phyloP scores from a whole-genome alignment of 108 stramenopile genomes.

The Nitzschia palea region DNA sequence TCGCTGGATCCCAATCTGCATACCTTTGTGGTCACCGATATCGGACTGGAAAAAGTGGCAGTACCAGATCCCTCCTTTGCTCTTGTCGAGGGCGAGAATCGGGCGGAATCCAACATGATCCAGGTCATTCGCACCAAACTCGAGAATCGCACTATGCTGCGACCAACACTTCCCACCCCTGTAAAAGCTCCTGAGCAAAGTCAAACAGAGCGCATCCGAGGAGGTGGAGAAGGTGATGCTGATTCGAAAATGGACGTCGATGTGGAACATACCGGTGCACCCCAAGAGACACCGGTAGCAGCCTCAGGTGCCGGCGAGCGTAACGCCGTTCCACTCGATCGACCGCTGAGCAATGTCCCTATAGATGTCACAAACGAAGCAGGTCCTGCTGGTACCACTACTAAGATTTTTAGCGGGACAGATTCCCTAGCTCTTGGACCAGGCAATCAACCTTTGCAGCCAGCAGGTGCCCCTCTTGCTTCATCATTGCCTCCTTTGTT shows the following conservation, averaged over 20 bases:
- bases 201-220: slow-evolving; percentile 41
- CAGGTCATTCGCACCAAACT: slow-evolving; percentile 13
- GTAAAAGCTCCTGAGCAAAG: neutral
- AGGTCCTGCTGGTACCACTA: too few species aligned
- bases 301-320: neutral
- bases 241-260: slow-evolving; percentile 5
- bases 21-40: slow-evolving; percentile 32
- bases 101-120: neutral
- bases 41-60: slow-evolving; percentile 15
- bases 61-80: slow-evolving; percentile 2
- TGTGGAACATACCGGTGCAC: slow-evolving; percentile 4
- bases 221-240: slow-evolving; percentile 37
- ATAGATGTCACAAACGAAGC: too few species aligned
- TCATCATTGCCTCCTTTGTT: too few species aligned
- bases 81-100: neutral
- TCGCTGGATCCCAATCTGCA: slow-evolving; percentile 32
- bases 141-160: slow-evolving; percentile 14
- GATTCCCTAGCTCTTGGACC: too few species aligned
- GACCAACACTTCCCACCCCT: neutral
- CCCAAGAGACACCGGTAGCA: neutral
- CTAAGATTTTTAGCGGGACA: too few species aligned
- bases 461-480: too few species aligned
- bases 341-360: too few species aligned
- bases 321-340: too few species aligned
- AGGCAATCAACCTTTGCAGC: too few species aligned